phyloP scores from a whole-genome alignment of 441 rosid genomes.

The Populus hybrid region DNA sequence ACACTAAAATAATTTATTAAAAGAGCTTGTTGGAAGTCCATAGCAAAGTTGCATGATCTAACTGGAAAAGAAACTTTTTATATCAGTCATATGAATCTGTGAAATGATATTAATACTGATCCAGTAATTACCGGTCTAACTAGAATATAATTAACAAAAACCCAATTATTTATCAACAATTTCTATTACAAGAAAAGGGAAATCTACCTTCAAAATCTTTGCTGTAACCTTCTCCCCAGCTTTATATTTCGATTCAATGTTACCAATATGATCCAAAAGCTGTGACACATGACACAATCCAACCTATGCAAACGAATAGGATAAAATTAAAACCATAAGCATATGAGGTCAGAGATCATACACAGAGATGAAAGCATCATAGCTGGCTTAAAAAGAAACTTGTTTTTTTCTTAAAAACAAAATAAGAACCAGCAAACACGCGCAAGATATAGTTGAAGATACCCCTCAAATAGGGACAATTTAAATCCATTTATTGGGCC shows the following conservation, averaged over 20 bases:
- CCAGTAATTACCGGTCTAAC: background rate
- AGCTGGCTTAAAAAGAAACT: background rate
- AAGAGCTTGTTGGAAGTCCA: background rate
- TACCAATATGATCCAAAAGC: constrained; percentile 61
- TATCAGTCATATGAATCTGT: background rate
- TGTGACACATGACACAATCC: constrained; percentile 90
- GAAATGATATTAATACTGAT: background rate
- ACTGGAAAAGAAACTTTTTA: background rate
- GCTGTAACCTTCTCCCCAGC: constrained; percentile 79
- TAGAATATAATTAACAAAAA: too few species aligned
- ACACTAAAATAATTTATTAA: background rate
- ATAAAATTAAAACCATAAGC: background rate
- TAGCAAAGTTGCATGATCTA: background rate
- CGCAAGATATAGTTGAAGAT: background rate
- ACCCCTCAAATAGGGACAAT: background rate
- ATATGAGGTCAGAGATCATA: background rate
- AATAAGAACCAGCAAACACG: background rate
- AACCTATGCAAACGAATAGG: constrained; percentile 49
- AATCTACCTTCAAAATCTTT: constrained; percentile 78
- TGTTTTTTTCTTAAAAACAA: background rate
- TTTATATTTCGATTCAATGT: constrained; percentile 53
- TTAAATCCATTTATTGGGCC: background rate
- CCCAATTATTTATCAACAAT: background rate
- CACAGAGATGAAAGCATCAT: background rate
- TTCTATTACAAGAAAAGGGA: background rate